Percentiles rank a stretch among this genome's conserved stretches.
Evolutionary conservation across 805 yeast genomes (phyloP).

Genomic region (Starmerella tilneyi): DNA sequence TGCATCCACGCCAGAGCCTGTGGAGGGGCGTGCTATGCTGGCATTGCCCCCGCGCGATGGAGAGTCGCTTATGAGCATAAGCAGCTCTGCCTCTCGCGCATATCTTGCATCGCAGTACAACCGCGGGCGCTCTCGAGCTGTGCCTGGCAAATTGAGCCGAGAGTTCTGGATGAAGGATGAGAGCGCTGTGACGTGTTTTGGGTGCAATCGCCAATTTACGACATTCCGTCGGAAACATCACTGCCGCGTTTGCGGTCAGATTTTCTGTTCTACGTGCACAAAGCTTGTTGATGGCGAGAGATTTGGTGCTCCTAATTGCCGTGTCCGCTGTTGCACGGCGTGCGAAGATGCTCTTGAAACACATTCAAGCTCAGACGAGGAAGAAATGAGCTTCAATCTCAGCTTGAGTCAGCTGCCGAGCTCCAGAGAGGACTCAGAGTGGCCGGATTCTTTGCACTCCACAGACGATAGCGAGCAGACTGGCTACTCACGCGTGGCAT

Average conservation of each 20-base stretch:
- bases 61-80: slow-evolving; percentile 23
- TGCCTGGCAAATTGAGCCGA: slow-evolving; percentile 38
- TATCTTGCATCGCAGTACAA: slow-evolving; percentile 25
- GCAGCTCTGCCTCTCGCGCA: slow-evolving; percentile 23
- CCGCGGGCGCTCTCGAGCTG: slow-evolving; percentile 20
- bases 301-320: slow-evolving; percentile 47
- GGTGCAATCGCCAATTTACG: slow-evolving; percentile 62
- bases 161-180: slow-evolving; percentile 97
- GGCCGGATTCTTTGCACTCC: slow-evolving; percentile 7
- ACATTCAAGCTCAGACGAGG: slow-evolving; percentile 30
- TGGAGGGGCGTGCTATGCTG: neutral
- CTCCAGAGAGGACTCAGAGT: slow-evolving; percentile 4
- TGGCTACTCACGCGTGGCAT: neutral
- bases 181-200: slow-evolving; percentile 76
- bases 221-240: slow-evolving; percentile 87
- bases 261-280: slow-evolving; percentile 80
- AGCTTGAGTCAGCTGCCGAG: slow-evolving; percentile 4
- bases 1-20: neutral
- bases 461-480: neutral
- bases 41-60: slow-evolving; percentile 13
- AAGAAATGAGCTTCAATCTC: slow-evolving; percentile 29
- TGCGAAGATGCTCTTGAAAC: slow-evolving; percentile 22
- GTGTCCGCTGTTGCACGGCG: slow-evolving; percentile 24
- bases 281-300: slow-evolving; percentile 54
- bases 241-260: slow-evolving; percentile 92